Evolutionary conservation across 1,284 basidiomycete genomes (phyloP).

Genomic region (Omphalotus olearius): DNA sequence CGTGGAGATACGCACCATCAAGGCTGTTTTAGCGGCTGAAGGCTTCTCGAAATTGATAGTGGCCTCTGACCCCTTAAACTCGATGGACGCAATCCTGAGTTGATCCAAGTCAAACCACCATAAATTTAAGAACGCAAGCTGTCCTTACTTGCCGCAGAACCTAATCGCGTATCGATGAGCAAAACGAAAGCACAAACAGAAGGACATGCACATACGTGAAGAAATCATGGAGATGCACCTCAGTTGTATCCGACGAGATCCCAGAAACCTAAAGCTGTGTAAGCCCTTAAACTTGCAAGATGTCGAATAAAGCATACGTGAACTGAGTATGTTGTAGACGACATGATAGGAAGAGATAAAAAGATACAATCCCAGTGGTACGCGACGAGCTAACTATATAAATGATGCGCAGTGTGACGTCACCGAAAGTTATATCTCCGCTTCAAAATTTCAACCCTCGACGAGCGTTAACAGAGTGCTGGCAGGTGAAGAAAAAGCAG

Average conservation of each 20-base stretch:
- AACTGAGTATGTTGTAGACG: slow-evolving; percentile 7
- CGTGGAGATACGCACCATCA: slow-evolving; percentile 47
- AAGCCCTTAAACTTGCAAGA: not conserved
- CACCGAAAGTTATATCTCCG: too few species aligned
- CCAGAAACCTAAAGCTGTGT: slow-evolving; percentile 50
- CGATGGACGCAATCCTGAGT: slow-evolving; percentile 58
- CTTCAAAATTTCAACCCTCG: too few species aligned
- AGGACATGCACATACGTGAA: slow-evolving; percentile 56
- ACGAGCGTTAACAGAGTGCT: too few species aligned
- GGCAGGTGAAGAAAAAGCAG: too few species aligned
- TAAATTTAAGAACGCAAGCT: not conserved
- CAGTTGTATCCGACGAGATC: slow-evolving; percentile 55
- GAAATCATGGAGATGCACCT: slow-evolving; percentile 65
- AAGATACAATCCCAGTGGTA: too few species aligned
- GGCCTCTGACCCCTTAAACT: slow-evolving; percentile 46
- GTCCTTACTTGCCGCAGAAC: slow-evolving; percentile 69
- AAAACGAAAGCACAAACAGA: slow-evolving; percentile 6
- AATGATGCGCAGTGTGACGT: too few species aligned
- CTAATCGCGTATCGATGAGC: slow-evolving; percentile 31
- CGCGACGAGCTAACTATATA: too few species aligned
- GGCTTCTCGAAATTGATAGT: slow-evolving; percentile 72
- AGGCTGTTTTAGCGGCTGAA: slow-evolving; percentile 74
- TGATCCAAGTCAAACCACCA: not conserved
- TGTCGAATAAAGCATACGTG: not conserved
- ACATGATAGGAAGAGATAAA: not conserved